Conservation (phyloP, 345 rosid species). For the Sapria himalayana region DNA sequence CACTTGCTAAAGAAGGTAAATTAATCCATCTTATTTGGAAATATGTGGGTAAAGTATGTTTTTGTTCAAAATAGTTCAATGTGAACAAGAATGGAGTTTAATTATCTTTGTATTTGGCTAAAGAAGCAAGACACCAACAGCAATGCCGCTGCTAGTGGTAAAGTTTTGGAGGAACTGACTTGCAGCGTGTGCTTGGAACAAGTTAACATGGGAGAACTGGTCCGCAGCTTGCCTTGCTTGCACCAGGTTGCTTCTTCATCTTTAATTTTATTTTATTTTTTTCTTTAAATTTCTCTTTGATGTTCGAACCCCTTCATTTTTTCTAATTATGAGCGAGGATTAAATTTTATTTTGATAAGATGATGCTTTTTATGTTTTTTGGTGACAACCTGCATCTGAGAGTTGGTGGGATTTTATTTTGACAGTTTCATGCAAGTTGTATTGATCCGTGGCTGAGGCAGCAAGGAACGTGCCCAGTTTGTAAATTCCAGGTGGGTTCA, state of each 20-base stretch:
- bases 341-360: background rate
- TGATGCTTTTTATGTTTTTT: background rate
- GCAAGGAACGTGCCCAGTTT: slow-evolving; percentile 76
- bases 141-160: slow-evolving; percentile 13
- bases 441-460: slow-evolving; percentile 66
- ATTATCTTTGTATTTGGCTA: slow-evolving; percentile 9
- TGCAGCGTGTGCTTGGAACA: slow-evolving; percentile 77
- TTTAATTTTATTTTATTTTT: background rate
- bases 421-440: slow-evolving; percentile 72
- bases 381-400: background rate
- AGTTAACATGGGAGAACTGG: slow-evolving; percentile 37
- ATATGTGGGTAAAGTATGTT: too few species aligned
- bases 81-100: too few species aligned
- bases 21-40: too few species aligned
- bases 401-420: slow-evolving; percentile 2
- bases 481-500: slow-evolving; percentile 50
- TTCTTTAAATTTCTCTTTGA: background rate
- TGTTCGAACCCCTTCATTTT: too few species aligned
- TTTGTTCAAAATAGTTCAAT: too few species aligned
- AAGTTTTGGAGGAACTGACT: slow-evolving; percentile 41
- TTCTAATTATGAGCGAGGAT: too few species aligned
- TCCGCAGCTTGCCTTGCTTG: slow-evolving; percentile 58
- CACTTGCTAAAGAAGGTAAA: too few species aligned
- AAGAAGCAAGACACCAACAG: slow-evolving; percentile 31
- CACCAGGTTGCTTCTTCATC: slow-evolving; percentile 33